These are phyloP conservation scores for Trichophaea hybrida DNA, from an alignment of 2,329 filamentous ascomycete genomes.

Conservation along the genomic window DNA sequence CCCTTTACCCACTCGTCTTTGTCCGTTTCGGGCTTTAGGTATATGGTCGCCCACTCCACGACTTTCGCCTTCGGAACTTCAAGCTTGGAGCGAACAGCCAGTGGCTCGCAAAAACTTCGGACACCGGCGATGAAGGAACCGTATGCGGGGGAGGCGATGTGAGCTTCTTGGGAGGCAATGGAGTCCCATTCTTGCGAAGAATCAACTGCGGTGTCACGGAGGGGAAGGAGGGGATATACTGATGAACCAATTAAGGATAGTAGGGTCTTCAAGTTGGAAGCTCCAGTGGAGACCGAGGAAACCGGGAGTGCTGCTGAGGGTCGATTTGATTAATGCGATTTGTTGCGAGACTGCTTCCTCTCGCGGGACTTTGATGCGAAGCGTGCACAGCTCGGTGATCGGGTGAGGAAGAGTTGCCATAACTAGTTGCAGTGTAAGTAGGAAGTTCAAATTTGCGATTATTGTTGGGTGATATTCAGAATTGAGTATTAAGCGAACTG, in stretches of 20 bases:
- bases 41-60: slow-evolving; percentile 8
- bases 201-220: background rate
- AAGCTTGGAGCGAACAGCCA: slow-evolving; percentile 9
- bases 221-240: slow-evolving; percentile 3
- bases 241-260: slow-evolving; percentile 10
- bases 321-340: background rate
- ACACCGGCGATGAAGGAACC: slow-evolving; percentile 5
- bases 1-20: slow-evolving; percentile 9
- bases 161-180: slow-evolving; percentile 6
- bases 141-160: slow-evolving; percentile 7
- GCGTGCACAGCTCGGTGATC: background rate
- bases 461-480: too few species aligned
- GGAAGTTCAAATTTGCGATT: too few species aligned
- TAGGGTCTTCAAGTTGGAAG: slow-evolving; percentile 13
- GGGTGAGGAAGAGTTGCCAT: background rate
- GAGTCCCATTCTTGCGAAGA: slow-evolving; percentile 12
- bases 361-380: background rate
- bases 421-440: too few species aligned
- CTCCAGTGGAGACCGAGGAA: slow-evolving; percentile 2
- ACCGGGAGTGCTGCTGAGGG: background rate
- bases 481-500: too few species aligned
- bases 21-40: background rate
- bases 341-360: background rate
- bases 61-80: slow-evolving; percentile 5
- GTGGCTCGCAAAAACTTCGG: background rate